Base-by-base conservation (phyloP, 139 green algal species). In the Desmodesmus armatus region DNA sequence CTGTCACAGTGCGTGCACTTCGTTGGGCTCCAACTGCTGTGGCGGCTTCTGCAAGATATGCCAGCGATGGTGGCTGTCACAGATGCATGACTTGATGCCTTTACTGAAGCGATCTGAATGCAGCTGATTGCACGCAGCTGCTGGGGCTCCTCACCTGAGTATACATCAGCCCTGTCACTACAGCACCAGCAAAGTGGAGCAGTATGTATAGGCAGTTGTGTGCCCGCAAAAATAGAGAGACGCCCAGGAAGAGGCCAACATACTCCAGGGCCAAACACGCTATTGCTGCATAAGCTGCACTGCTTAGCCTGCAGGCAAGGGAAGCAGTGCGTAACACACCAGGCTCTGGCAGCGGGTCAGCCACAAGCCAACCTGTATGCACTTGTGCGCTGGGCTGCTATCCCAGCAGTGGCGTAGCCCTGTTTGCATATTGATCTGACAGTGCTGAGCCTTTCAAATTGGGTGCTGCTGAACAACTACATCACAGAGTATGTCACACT, bases 181-280 rank as follows among this genome's bases (percentile, higher is more conserved):
- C 40, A 3, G 88, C 73, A 23, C 90, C 90, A 19, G 35, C 15
- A 33, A 89, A 87, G 78, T 93, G 90, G 9, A 76, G 25, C 0
- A 93, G 0, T 5, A 91, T 90, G 84, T 91, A 90, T 6, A 91
- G 27, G 2, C 80, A 49, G 41, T 55, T 89, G 35, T 88, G 40
- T 1, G 6, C 23, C 1, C 77, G 80, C 37, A 91, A 85, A 84
- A 93, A 93, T 25, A 93, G 89, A 23, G 87, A 89, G 29, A 91
- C 88, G 2, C 90, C 90, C 29, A 90, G 39, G 81, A 93, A 91
- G 9, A 93, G 82, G 2, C 69, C 79, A 6, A 91, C 80, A 58
- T 89, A 93, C 55, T 93, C 90, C 27, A 93, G 47, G 0, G 40
- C 84, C 70, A 93, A 93, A 81, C 90, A 93, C 7, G 83, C 90